Evolutionary conservation across 768 basidiomycete genomes (phyloP).

Genomic region (Phallus indusiatus): DNA sequence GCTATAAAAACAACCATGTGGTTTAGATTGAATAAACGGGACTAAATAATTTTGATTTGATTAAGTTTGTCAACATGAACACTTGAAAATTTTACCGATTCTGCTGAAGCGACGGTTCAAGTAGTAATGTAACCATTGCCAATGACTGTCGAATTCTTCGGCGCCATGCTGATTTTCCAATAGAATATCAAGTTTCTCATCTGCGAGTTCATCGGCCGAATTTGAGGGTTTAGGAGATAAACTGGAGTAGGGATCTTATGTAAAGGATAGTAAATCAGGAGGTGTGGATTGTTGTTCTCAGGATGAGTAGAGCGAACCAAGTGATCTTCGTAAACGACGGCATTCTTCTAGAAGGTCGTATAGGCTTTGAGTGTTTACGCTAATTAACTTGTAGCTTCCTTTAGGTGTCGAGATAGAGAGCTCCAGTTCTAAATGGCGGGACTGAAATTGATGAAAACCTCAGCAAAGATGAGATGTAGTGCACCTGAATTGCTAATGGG

Average conservation of each 20-base stretch:
- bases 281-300: background rate
- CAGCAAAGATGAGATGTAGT: conserved; percentile 19
- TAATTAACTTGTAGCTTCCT: background rate
- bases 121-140: conserved; percentile 7
- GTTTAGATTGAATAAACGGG: conserved; percentile 10
- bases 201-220: background rate
- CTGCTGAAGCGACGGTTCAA: conserved; percentile 1
- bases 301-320: background rate
- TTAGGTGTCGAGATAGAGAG: background rate
- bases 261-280: background rate
- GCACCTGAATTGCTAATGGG: conserved; percentile 26
- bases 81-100: background rate
- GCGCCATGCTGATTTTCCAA: background rate
- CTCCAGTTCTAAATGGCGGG: conserved; percentile 29
- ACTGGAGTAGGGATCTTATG: background rate
- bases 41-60: conserved; percentile 2
- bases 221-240: background rate
- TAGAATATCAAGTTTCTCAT: background rate
- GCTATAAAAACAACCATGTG: background rate
- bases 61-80: conserved; percentile 9
- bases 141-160: background rate
- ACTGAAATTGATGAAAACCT: conserved; percentile 22
- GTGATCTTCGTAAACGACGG: background rate
- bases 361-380: background rate
- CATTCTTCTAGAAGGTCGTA: conserved; percentile 4